phyloP scores from a whole-genome alignment of 306 rosid genomes.

The Cyclanthera cordifolia region DNA sequence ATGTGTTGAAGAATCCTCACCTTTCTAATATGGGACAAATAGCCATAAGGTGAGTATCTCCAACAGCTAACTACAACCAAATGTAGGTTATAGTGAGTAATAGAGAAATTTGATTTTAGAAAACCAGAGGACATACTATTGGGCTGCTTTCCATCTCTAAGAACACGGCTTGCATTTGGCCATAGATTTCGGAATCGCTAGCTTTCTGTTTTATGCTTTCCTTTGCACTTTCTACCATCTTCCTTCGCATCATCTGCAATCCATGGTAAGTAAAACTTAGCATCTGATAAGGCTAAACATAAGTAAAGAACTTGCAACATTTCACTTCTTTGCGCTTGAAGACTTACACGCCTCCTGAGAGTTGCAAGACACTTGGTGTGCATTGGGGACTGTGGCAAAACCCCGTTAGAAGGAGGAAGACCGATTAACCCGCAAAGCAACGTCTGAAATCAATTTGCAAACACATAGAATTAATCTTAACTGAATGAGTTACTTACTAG shows the following conservation, averaged over 20 bases:
- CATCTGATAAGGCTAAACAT: constrained; percentile 7
- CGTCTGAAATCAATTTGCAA: constrained; percentile 37
- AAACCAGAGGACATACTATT: constrained; percentile 24
- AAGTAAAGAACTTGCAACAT: neutral
- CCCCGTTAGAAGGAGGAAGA: constrained; percentile 87
- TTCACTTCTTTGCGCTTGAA: neutral
- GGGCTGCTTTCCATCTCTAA: constrained; percentile 56
- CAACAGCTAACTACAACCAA: no score
- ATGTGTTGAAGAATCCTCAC: no score
- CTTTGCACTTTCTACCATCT: constrained; percentile 75
- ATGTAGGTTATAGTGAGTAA: neutral
- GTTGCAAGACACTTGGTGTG: constrained; percentile 84
- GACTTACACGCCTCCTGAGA: constrained; percentile 58
- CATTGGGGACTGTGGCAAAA: constrained; percentile 91
- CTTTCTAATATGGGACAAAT: no score
- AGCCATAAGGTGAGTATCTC: no score
- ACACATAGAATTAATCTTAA: neutral
- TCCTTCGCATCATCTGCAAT: constrained; percentile 47
- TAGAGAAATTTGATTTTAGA: neutral
- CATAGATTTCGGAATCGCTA: constrained; percentile 61
- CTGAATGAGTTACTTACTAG: neutral
- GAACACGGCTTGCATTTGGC: constrained; percentile 72
- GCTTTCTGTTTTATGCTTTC: constrained; percentile 56
- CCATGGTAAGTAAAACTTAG: neutral
- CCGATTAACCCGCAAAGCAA: constrained; percentile 80